phyloP scores from a whole-genome alignment of 177 flowering plant species.

The Telopea speciosissima region DNA sequence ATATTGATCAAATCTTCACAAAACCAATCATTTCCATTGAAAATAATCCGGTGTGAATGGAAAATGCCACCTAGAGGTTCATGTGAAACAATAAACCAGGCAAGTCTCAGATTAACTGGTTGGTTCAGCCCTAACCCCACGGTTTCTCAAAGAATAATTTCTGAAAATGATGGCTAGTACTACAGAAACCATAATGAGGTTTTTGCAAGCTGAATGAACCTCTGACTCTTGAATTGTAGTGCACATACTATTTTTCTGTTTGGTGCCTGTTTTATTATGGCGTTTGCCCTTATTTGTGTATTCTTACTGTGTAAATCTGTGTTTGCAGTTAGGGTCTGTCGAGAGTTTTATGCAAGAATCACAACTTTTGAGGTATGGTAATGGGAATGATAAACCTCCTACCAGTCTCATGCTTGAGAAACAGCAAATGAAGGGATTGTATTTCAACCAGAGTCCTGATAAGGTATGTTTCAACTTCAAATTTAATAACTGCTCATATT shows the following conservation, averaged over 20 bases:
- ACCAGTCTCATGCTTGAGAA: constrained; percentile 91
- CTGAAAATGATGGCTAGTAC: background rate
- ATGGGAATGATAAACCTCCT: constrained; percentile 86
- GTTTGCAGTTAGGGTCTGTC: constrained; percentile 81
- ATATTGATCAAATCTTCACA: no score
- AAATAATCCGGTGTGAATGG: background rate
- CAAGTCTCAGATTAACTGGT: background rate
- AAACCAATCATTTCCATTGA: no score
- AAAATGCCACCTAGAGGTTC: background rate
- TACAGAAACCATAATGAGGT: background rate
- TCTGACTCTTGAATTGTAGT: background rate
- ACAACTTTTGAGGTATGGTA: constrained; percentile 61
- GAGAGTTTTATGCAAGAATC: constrained; percentile 78
- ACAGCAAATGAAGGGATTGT: constrained; percentile 75
- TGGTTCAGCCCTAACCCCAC: background rate
- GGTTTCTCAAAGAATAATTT: background rate
- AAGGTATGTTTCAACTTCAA: constrained; percentile 47
- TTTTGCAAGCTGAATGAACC: background rate
- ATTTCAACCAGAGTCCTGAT: constrained; percentile 81
- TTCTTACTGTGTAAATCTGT: constrained; percentile 9
- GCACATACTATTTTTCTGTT: background rate
- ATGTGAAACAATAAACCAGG: background rate
- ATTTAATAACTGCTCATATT: background rate
- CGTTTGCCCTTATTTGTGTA: background rate
- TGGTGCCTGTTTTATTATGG: background rate